These are phyloP conservation scores for Calonectria multiphialidica DNA, from an alignment of 2,329 filamentous ascomycete species.

Conservation along the genomic window DNA sequence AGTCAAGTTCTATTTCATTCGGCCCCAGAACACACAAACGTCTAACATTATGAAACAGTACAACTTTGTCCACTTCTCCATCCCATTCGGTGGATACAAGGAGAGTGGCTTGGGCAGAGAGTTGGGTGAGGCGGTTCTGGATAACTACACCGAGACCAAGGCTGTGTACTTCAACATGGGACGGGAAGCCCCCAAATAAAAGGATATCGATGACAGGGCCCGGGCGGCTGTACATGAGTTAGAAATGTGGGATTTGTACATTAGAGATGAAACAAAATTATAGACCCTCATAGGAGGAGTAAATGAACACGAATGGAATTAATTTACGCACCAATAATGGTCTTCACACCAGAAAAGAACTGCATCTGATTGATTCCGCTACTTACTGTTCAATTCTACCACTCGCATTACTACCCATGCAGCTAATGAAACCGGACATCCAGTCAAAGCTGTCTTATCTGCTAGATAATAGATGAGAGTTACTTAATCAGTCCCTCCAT, in stretches of 20 bases:
- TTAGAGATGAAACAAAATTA: background rate
- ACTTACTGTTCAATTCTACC: no score
- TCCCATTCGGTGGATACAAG: conserved; percentile 61
- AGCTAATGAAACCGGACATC: no score
- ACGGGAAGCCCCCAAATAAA: background rate
- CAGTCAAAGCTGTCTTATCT: no score
- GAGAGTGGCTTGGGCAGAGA: conserved; percentile 61
- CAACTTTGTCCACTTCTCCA: conserved; percentile 56
- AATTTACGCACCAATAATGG: background rate
- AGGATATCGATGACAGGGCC: background rate
- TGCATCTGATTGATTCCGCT: no score
- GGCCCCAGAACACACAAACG: background rate
- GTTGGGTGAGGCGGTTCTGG: conserved; percentile 58
- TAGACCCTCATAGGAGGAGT: background rate
- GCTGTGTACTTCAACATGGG: conserved; percentile 57
- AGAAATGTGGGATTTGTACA: background rate
- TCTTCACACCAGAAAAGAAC: background rate
- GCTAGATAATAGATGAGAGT: no score
- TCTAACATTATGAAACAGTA: conserved; percentile 28
- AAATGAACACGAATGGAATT: no score
- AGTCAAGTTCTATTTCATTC: background rate
- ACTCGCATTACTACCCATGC: no score
- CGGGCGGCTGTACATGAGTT: background rate
- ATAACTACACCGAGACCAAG: conserved; percentile 58
- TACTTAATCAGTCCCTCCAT: no score